Conservation (phyloP, 805 yeast species). For the Sugiyamaella mastotermitis region DNA sequence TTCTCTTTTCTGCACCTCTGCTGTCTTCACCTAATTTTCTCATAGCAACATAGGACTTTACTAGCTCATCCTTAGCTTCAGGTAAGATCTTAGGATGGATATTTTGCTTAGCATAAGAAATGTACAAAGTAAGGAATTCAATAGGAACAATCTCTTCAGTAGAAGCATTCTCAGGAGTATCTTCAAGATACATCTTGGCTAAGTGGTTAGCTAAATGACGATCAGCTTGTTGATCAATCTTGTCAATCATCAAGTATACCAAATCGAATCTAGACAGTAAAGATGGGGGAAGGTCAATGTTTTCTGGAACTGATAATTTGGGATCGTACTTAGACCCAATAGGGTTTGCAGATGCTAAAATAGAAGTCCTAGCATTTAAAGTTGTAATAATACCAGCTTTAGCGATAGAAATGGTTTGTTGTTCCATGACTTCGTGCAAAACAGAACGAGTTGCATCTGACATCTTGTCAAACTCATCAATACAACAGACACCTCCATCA, state of each 20-base stretch:
- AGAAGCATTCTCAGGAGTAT: conserved; percentile 68
- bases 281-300: conserved; percentile 96
- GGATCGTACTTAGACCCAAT: conserved; percentile 94
- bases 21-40: conserved; percentile 90
- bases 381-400: conserved; percentile 98
- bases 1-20: conserved; percentile 77
- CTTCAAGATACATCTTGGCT: conserved; percentile 60
- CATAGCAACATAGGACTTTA: conserved; percentile 86
- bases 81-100: conserved; percentile 72
- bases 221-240: conserved; percentile 81
- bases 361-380: conserved; percentile 90
- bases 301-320: conserved; percentile 87
- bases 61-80: conserved; percentile 79
- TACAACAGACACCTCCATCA: conserved; percentile 98
- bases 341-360: conserved; percentile 95
- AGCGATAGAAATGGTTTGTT: conserved; percentile 96
- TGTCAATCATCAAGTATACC: conserved; percentile 86
- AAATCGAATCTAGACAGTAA: conserved; percentile 89
- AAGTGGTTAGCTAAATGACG: conserved; percentile 84
- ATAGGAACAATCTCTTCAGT: conserved; percentile 68
- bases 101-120: conserved; percentile 90
- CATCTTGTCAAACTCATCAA: conserved; percentile 98
- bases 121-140: conserved; percentile 80
- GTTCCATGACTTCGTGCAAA: conserved; percentile 98
- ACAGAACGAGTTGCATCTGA: conserved; percentile 90